A percentile compares a stretch with the other conserved stretches of the same genome.
Conservation (phyloP, 2,329 filamentous ascomycete genomes). For the Talaromyces rugulosus region DNA sequence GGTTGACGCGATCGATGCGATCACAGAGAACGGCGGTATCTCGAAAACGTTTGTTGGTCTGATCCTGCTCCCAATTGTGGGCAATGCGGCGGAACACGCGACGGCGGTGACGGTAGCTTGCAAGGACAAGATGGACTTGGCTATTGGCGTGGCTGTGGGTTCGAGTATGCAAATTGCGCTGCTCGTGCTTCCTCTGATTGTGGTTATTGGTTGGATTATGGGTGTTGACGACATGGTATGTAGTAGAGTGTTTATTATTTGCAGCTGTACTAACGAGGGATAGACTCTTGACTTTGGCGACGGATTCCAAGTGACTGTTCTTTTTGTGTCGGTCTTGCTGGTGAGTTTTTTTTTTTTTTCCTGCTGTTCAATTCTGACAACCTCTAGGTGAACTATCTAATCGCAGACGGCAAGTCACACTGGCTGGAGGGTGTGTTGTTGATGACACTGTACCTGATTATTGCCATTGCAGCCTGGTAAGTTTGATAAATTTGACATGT, state of each 20-base stretch:
- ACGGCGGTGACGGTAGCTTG: constrained; percentile 59
- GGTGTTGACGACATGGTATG: constrained; percentile 54
- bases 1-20: constrained; percentile 55
- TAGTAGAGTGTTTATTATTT: not conserved
- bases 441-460: constrained; percentile 59
- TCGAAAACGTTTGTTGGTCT: constrained; percentile 60
- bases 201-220: constrained; percentile 59
- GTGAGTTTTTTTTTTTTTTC: constrained; percentile 20
- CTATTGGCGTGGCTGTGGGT: constrained; percentile 63
- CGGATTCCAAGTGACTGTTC: constrained; percentile 72
- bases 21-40: constrained; percentile 46
- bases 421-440: constrained; percentile 60
- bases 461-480: constrained; percentile 57
- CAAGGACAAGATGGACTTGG: constrained; percentile 67
- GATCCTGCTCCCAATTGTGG: constrained; percentile 62
- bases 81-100: constrained; percentile 63
- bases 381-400: constrained; percentile 57
- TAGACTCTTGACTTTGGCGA: constrained; percentile 69
- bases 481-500: not conserved
- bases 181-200: constrained; percentile 57
- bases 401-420: constrained; percentile 56
- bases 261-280: constrained; percentile 12
- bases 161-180: constrained; percentile 63
- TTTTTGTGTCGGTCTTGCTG: constrained; percentile 54
- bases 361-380: not conserved